phyloP scores from a whole-genome alignment of 164 flowering plant genomes.

The Echeveria elegans region DNA sequence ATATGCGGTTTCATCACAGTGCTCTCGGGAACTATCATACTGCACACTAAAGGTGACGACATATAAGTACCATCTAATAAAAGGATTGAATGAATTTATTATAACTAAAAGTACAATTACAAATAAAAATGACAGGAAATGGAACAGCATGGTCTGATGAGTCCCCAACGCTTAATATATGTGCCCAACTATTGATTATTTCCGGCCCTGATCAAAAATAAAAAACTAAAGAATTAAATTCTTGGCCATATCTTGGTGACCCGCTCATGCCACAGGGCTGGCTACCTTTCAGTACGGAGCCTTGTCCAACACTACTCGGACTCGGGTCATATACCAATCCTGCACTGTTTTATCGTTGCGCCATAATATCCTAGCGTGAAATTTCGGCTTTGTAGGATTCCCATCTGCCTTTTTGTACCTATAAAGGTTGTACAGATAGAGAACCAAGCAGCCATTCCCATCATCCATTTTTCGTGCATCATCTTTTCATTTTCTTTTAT shows the following conservation, averaged over 20 bases:
- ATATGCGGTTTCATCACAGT: conserved; percentile 87
- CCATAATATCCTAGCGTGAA: neutral
- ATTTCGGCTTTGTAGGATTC: neutral
- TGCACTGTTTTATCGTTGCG: neutral
- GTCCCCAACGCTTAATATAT: conserved; percentile 10
- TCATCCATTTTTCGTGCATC: too few relatives aligned
- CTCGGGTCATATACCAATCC: neutral
- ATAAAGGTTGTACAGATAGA: neutral
- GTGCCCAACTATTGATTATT: neutral
- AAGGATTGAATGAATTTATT: neutral
- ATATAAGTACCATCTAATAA: conserved; percentile 25
- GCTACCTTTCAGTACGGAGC: neutral
- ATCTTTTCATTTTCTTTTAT: too few relatives aligned
- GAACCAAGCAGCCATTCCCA: neutral
- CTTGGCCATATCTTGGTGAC: neutral
- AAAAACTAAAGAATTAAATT: neutral
- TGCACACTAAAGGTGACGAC: conserved; percentile 79
- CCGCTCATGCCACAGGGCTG: neutral
- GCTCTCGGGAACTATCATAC: conserved; percentile 78
- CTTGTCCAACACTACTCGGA: neutral
- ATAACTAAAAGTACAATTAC: neutral
- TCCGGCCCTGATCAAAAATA: neutral
- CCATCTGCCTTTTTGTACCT: neutral
- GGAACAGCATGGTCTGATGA: conserved; percentile 63
- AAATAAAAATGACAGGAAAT: conserved; percentile 31